Base-by-base conservation (phyloP, 1,284 basidiomycete species). In the Anthracocystis panici-leucophaei region DNA sequence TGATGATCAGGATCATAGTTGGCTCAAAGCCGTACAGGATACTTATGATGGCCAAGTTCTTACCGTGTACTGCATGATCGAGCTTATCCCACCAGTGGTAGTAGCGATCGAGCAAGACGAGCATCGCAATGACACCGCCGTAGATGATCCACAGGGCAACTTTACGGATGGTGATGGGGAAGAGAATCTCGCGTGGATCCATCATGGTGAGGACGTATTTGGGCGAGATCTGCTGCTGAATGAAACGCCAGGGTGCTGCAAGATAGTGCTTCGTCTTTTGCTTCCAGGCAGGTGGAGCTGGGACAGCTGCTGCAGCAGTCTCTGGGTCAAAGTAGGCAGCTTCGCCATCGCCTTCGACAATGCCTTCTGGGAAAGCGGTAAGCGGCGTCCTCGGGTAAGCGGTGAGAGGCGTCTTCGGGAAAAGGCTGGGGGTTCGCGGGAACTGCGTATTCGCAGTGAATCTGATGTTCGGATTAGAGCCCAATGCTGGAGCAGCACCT, bases 51-150 rank as follows among this genome's bases (percentile, higher is more conserved):
- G 45, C 50, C 23, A 72, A 21, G 6, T 66, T 72, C 55, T 63
- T 66, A 3, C 69, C 69, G 48, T 72, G 69, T 20, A 72, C 54
- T 12, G 59, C 69, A 23, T 57, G 69, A 25, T 65, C 59, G 16
- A 72, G 25, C 59, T 58, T 65, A 51, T 31, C 12, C 69, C 69
- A 72, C 69, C 69, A 72, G 52, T 72, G 69, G 16, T 61, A 72
- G 64, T 72, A 63, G 25, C 44, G 58, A 44, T 72, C 69, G 5
- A 72, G 59, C 35, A 72, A 42, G 16, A 63, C 59, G 3, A 72
- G 55, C 59, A 57, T 55, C 0, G 69, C 35, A n/a, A 72, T 63
- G 21, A 72, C 6, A 1, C 58, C 69, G 5, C 54, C 69, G 52
- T 72, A 72, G 44, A 72, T 14, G 31, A 54, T 52, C 62, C 63